Base-by-base conservation (phyloP, 345 rosid genomes). In the Raphanus raphanistrum region DNA sequence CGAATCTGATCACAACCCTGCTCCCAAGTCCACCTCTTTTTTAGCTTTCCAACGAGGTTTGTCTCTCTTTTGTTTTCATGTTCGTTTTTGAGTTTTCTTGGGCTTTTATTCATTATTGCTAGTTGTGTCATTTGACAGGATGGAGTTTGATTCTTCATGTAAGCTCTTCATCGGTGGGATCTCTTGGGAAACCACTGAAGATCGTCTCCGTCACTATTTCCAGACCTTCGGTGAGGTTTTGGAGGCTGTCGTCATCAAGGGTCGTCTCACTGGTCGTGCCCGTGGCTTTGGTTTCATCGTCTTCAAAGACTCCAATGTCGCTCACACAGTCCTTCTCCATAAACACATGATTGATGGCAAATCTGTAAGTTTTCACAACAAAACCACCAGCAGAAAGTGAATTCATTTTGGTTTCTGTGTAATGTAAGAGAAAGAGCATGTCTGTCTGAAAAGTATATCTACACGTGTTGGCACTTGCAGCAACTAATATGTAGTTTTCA, bases 261-360 rank as follows among this genome's bases (percentile, higher is more conserved):
- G 88, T 81, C 85, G 97, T 38, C 82, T 88, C 70, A 88, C 97
- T 0, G 92, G 94, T 16, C 91, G 90, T 73, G 90, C 89, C 68
- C 91, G 92, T n/a, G 97, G 94, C 13, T 91, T 91, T 21, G 97
- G 94, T 50, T 91, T 91, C 69, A 82, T 88, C 61, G 92, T 88
- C 76, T 91, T 88, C 71, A 83, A 87, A 13, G 90, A 88, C 70
- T 88, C 94, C 33, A 79, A 82, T 82, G 90, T 86, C 71, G 94
- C 94, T 15, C 90, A 87, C 77, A 85, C 85, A 76, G 92, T 64
- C 50, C 8, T 64, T 64, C n/a, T 64, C 29, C 68, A 64, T 29
- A 64, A 64, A 64, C 68, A 64, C 43, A 16, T 64, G 29, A 35
- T 64, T 35, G 68, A 64, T 64, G 68, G 50, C 10, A 64, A 64